Evolutionary conservation across 2,329 filamentous ascomycete genomes (phyloP).

Genomic region (Cladophialophora bantiana): DNA sequence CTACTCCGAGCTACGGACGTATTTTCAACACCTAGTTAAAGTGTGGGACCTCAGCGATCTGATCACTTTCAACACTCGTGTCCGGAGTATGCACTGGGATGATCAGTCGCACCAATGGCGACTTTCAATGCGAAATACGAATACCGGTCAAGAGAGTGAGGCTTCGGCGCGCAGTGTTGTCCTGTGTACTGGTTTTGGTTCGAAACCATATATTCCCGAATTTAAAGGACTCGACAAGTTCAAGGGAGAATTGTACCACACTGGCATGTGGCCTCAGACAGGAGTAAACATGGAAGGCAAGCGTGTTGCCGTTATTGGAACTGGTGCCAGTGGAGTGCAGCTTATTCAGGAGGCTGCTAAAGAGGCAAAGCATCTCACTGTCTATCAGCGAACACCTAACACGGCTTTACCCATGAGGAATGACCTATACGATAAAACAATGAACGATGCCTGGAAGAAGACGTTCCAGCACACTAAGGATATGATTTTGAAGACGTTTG

Average conservation of each 20-base stretch:
- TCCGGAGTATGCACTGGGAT: constrained; percentile 15
- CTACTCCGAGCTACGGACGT: constrained; percentile 12
- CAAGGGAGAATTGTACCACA: constrained; percentile 42
- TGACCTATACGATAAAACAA: neutral
- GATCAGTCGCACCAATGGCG: constrained; percentile 9
- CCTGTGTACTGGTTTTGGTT: constrained; percentile 1
- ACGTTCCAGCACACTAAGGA: constrained; percentile 8
- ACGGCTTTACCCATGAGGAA: neutral
- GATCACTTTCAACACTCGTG: constrained; percentile 8
- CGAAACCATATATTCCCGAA: constrained; percentile 49
- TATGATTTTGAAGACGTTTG: constrained; percentile 15
- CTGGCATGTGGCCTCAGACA: constrained; percentile 38
- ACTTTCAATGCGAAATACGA: neutral
- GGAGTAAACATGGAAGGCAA: constrained; percentile 24
- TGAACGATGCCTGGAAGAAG: constrained; percentile 4
- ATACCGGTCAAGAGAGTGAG: neutral
- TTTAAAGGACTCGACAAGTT: constrained; percentile 40
- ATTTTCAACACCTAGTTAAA: constrained; percentile 20
- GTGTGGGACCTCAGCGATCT: constrained; percentile 4
- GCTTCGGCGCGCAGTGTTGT: constrained; percentile 2
- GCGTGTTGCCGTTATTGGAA: constrained; percentile 28
- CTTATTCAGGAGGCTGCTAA: constrained; percentile 25
- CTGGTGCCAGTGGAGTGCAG: constrained; percentile 28
- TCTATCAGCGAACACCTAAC: constrained; percentile 46
- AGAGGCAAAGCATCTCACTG: constrained; percentile 53